Percentiles rank a stretch among this genome's conserved stretches.
Conservation (phyloP, 805 yeast species). For the Yarrowia bubula region DNA sequence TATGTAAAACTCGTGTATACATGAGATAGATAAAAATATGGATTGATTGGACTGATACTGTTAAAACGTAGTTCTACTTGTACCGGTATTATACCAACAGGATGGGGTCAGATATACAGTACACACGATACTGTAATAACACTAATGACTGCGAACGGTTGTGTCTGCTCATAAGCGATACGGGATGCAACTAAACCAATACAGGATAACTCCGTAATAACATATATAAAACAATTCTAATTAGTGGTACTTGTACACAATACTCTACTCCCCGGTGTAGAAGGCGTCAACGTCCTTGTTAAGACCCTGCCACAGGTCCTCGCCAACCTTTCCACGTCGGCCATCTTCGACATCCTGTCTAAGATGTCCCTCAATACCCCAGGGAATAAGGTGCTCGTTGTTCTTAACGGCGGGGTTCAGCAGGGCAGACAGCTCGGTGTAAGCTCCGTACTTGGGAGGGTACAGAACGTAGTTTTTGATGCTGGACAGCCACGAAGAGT, state of each 20-base stretch:
- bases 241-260: background rate
- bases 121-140: too few relatives aligned
- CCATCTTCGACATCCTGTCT: slow-evolving; percentile 43
- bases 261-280: background rate
- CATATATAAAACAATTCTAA: background rate
- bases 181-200: too few relatives aligned
- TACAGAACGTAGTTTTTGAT: slow-evolving; percentile 28
- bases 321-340: slow-evolving; percentile 39
- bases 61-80: too few relatives aligned
- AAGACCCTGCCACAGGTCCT: slow-evolving; percentile 41
- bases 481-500: slow-evolving; percentile 23
- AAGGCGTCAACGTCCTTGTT: slow-evolving; percentile 34
- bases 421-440: slow-evolving; percentile 48
- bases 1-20: background rate
- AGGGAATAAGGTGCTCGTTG: slow-evolving; percentile 46
- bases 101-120: too few relatives aligned
- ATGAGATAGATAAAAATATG: background rate
- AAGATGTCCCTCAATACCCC: slow-evolving; percentile 44
- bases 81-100: too few relatives aligned
- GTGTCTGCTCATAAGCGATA: too few relatives aligned
- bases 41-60: background rate
- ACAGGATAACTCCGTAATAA: too few relatives aligned
- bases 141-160: too few relatives aligned
- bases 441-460: slow-evolving; percentile 44
- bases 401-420: slow-evolving; percentile 43